Evolutionary conservation across 305 asterid species (phyloP).

Genomic region (Fraxinus platypoda): DNA sequence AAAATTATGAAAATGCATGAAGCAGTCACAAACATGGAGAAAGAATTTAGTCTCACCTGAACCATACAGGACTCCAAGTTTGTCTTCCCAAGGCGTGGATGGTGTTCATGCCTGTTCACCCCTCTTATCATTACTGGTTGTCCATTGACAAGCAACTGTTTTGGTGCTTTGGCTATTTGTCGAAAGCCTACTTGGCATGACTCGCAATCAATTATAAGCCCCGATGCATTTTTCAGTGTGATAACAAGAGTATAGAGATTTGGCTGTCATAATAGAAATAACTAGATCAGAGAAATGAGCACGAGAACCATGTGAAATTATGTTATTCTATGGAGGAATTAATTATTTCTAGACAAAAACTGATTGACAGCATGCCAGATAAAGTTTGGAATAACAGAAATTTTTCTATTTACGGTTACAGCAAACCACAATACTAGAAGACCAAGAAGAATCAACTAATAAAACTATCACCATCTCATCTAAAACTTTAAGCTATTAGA

Average conservation of each 20-base stretch:
- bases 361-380: not conserved
- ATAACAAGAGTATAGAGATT: conserved; percentile 84
- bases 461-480: not conserved
- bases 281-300: conserved; percentile 27
- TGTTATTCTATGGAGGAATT: not conserved
- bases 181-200: conserved; percentile 94
- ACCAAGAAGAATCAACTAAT: not conserved
- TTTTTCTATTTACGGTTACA: not conserved
- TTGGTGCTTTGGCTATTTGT: conserved; percentile 75
- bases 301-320: not conserved
- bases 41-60: conserved; percentile 53
- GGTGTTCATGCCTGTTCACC: conserved; percentile 97
- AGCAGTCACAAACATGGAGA: conserved; percentile 17
- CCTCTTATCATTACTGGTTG: conserved; percentile 94
- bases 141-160: conserved; percentile 91
- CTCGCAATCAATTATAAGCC: conserved; percentile 76
- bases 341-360: conserved; percentile 6
- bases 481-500: not conserved
- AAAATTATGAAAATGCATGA: conserved; percentile 14
- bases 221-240: conserved; percentile 83
- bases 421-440: not conserved
- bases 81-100: conserved; percentile 96
- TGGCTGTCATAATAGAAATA: conserved; percentile 64
- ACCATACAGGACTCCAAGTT: conserved; percentile 95
- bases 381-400: not conserved